Percentiles rank a stretch among this genome's conserved stretches.
These are phyloP conservation scores for Aureobasidium pullulans DNA, from an alignment of 2,329 filamentous ascomycete genomes.

Conservation along the genomic window DNA sequence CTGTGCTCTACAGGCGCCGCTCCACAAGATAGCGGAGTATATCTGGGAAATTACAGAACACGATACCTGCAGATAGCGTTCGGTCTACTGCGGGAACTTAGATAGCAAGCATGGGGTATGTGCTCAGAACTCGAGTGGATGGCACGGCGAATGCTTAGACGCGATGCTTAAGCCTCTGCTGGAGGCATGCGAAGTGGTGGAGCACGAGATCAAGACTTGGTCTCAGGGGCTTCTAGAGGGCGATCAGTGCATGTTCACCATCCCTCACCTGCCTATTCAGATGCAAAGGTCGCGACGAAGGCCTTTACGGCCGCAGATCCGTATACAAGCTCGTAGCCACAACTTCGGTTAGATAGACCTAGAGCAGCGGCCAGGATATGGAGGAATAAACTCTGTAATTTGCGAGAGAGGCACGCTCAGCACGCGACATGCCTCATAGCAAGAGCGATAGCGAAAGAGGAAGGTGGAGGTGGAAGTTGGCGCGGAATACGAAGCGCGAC, in stretches of 20 bases:
- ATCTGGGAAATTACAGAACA: not conserved
- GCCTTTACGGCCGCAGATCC: not conserved
- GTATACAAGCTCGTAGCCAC: slow-evolving; percentile 1
- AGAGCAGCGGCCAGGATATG: not conserved
- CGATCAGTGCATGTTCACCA: not conserved
- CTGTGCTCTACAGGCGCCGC: not conserved
- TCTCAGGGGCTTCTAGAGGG: not conserved
- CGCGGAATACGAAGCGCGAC: slow-evolving; percentile 1
- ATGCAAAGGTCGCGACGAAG: not conserved
- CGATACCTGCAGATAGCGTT: not conserved
- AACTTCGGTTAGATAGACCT: slow-evolving; percentile 4
- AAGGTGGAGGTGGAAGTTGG: not conserved
- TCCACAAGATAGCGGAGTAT: not conserved
- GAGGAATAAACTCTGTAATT: not conserved
- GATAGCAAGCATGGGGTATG: not conserved
- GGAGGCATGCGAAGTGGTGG: not conserved
- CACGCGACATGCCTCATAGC: not conserved
- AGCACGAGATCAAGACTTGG: not conserved
- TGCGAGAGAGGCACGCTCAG: not conserved
- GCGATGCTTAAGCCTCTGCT: not conserved
- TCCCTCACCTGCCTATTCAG: slow-evolving; percentile 1
- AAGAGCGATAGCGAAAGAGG: slow-evolving; percentile 5
- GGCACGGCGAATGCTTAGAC: slow-evolving; percentile 5
- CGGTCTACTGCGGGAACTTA: slow-evolving; percentile 1
- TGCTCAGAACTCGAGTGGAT: not conserved